phyloP scores from a whole-genome alignment of 1,284 basidiomycete species.

The Ganoderma boninense region DNA sequence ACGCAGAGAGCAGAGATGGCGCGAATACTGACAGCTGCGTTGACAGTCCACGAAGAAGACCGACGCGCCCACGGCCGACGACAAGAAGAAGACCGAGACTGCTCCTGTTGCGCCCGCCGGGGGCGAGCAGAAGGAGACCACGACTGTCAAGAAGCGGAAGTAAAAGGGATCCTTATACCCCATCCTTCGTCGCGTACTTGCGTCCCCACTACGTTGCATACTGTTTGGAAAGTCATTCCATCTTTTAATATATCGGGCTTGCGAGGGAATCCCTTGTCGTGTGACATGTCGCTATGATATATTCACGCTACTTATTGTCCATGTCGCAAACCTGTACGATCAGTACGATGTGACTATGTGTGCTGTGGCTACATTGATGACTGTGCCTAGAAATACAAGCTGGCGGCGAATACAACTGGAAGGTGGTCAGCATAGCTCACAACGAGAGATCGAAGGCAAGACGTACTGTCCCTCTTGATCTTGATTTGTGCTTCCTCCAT shows the following conservation, averaged over 20 bases:
- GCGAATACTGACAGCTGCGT: slow-evolving; percentile 13
- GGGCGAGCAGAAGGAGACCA: slow-evolving; percentile 66
- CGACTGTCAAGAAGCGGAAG: slow-evolving; percentile 65
- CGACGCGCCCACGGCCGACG: slow-evolving; percentile 67
- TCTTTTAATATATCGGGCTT: slow-evolving; percentile 40
- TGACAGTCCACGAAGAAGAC: slow-evolving; percentile 74
- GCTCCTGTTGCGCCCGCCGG: slow-evolving; percentile 75
- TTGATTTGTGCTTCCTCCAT: slow-evolving; percentile 96
- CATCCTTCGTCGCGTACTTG: slow-evolving; percentile 26
- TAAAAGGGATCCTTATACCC: slow-evolving; percentile 38
- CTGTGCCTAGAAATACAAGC: slow-evolving; percentile 78
- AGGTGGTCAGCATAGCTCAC: slow-evolving; percentile 6
- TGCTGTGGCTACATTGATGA: background rate
- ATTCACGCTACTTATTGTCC: background rate
- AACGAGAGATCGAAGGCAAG: background rate
- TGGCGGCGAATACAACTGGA: slow-evolving; percentile 85
- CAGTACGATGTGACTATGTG: background rate
- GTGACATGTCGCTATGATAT: background rate
- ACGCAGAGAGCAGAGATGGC: background rate
- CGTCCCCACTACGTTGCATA: slow-evolving; percentile 32
- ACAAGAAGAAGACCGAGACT: slow-evolving; percentile 70
- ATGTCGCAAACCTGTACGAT: background rate
- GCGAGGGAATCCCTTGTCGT: slow-evolving; percentile 29
- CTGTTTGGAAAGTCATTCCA: slow-evolving; percentile 37
- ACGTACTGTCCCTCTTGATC: slow-evolving; percentile 94